Evolutionary conservation across 306 rosid genomes (phyloP).

Genomic region (Citrullus colocynthis): DNA sequence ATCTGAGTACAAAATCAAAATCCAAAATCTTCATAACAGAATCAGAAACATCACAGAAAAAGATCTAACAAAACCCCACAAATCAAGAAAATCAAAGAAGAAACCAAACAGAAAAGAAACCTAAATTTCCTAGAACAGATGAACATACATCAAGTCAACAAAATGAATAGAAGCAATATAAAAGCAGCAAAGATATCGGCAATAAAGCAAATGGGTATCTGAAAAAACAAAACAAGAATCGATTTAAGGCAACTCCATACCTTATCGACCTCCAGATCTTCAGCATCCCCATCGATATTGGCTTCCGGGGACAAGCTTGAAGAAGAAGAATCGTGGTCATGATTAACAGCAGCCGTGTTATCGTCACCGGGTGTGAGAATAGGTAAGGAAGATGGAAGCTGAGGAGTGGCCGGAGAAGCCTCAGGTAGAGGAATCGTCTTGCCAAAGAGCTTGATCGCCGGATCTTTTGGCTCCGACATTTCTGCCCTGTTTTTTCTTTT

Average conservation of each 20-base stretch:
- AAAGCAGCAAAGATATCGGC: background rate
- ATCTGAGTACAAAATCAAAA: background rate
- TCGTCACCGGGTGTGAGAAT: background rate
- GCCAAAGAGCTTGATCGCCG: slow-evolving; percentile 58
- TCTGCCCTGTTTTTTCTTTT: background rate
- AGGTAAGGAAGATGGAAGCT: background rate
- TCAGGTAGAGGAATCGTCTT: slow-evolving; percentile 41
- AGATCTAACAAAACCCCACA: background rate
- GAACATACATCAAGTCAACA: slow-evolving; percentile 12
- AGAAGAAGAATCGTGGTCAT: slow-evolving; percentile 18
- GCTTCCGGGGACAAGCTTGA: slow-evolving; percentile 18
- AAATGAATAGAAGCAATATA: slow-evolving; percentile 3
- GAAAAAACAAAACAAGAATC: background rate
- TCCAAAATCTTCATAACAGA: background rate
- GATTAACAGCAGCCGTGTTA: background rate
- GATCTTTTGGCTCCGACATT: slow-evolving; percentile 47
- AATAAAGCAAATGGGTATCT: background rate
- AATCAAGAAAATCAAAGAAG: background rate
- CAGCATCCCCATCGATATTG: slow-evolving; percentile 11
- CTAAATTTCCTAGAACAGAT: background rate
- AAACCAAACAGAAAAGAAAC: background rate
- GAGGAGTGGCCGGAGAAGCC: slow-evolving; percentile 10
- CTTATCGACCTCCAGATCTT: slow-evolving; percentile 22
- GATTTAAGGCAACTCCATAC: background rate
- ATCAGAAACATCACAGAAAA: background rate